Conservation (phyloP, 2,329 filamentous ascomycete species). For the Paraphoma sp. region DNA sequence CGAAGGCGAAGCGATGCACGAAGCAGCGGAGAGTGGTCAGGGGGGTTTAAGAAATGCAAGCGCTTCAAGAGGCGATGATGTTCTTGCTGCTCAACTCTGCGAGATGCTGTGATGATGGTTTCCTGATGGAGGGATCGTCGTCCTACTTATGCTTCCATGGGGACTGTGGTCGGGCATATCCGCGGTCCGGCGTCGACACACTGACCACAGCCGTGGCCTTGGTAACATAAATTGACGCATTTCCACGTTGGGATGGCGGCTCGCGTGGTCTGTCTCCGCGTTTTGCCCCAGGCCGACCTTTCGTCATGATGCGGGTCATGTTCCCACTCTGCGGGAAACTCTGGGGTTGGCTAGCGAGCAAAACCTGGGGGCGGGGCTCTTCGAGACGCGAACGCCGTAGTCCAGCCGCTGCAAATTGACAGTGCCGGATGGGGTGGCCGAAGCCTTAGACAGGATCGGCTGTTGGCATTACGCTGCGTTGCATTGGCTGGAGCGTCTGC, state of each 20-base stretch:
- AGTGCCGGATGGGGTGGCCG: neutral
- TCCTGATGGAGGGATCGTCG: neutral
- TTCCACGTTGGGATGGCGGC: neutral
- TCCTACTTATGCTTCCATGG: neutral
- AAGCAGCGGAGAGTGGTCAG: neutral
- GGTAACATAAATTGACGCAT: neutral
- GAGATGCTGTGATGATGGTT: neutral
- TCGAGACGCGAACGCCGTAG: neutral
- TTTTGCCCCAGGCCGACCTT: neutral
- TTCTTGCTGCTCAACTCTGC: neutral
- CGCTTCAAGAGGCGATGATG: neutral
- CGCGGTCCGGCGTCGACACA: neutral
- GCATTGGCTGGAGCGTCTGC: neutral
- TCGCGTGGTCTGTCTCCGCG: neutral
- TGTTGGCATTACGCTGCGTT: neutral
- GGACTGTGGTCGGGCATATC: neutral
- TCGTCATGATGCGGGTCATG: neutral
- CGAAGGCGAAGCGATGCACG: neutral
- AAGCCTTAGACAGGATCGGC: neutral
- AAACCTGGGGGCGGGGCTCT: neutral
- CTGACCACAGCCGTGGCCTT: neutral
- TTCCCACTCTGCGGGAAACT: neutral
- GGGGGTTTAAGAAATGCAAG: neutral
- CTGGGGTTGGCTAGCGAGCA: neutral
- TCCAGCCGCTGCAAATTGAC: neutral